Evolutionary conservation across 768 basidiomycete genomes (phyloP).

Genomic region (Cystofilobasidium capitatum): DNA sequence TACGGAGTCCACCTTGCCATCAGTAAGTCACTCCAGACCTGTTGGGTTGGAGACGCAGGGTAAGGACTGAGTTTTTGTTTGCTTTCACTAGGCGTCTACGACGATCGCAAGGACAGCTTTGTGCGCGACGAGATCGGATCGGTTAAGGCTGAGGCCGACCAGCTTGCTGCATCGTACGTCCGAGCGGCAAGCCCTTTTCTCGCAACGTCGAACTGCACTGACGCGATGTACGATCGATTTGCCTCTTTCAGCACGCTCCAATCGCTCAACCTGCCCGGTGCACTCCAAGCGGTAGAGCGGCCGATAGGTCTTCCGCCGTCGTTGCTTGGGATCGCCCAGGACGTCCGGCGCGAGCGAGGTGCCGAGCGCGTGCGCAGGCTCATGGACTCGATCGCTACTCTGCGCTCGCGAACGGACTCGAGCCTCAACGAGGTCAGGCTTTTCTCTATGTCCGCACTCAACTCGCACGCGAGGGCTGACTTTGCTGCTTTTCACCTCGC

Average conservation of each 20-base stretch:
- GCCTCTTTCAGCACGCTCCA: slow-evolving; percentile 50
- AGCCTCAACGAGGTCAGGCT: slow-evolving; percentile 62
- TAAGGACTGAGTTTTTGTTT: not conserved
- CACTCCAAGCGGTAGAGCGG: slow-evolving; percentile 76
- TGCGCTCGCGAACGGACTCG: slow-evolving; percentile 53
- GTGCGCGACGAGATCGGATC: slow-evolving; percentile 59
- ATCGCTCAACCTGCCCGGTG: slow-evolving; percentile 66
- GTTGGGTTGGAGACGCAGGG: not conserved
- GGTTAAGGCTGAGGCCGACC: slow-evolving; percentile 55
- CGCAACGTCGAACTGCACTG: not conserved
- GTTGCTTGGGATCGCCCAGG: slow-evolving; percentile 70
- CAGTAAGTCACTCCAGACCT: slow-evolving; percentile 47
- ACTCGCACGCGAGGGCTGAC: not conserved
- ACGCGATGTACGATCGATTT: not conserved
- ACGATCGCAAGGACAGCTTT: slow-evolving; percentile 63
- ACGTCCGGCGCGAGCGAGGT: slow-evolving; percentile 70
- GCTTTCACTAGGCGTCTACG: slow-evolving; percentile 55
- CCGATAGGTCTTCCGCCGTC: slow-evolving; percentile 83
- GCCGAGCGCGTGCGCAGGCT: slow-evolving; percentile 59
- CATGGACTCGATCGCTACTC: slow-evolving; percentile 60
- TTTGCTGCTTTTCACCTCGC: not conserved
- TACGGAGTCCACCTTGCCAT: slow-evolving; percentile 86
- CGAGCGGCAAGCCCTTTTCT: not conserved
- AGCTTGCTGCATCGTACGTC: slow-evolving; percentile 53
- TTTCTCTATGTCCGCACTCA: not conserved